A percentile compares a stretch with the other conserved stretches of the same genome.
Conservation (phyloP, 148 eudicot genomes). For the Pharnaceum exiguum region DNA sequence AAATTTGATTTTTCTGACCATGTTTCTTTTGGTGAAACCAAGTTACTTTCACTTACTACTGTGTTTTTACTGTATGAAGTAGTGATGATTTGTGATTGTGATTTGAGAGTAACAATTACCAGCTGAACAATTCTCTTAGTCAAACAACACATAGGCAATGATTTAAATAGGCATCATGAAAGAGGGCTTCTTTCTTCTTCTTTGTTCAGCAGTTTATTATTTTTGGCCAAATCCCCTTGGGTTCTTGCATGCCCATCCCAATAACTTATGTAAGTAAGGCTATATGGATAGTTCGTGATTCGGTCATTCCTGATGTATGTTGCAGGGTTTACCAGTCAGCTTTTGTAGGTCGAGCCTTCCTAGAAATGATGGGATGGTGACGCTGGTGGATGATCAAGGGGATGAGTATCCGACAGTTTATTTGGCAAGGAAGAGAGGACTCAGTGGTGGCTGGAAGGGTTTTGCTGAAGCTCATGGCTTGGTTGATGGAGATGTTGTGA, state of each 20-base stretch:
- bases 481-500: conserved; percentile 65
- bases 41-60: no score
- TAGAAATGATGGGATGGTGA: conserved; percentile 36
- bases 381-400: conserved; percentile 55
- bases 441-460: conserved; percentile 78
- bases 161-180: no score
- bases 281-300: conserved; percentile 55
- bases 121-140: no score
- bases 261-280: conserved; percentile 54
- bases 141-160: no score
- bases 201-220: no score
- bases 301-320: not conserved
- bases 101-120: no score
- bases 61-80: no score
- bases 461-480: conserved; percentile 52
- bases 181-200: no score
- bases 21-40: no score
- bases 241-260: conserved; percentile 36
- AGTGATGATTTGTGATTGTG: no score
- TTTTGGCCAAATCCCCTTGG: conserved; percentile 49
- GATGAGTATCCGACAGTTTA: conserved; percentile 47
- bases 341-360: conserved; percentile 50
- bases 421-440: conserved; percentile 51
- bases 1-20: no score
- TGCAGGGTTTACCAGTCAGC: conserved; percentile 48